Evolutionary conservation across 345 rosid species (phyloP).

Genomic region (Rhodomyrtus tomentosa): DNA sequence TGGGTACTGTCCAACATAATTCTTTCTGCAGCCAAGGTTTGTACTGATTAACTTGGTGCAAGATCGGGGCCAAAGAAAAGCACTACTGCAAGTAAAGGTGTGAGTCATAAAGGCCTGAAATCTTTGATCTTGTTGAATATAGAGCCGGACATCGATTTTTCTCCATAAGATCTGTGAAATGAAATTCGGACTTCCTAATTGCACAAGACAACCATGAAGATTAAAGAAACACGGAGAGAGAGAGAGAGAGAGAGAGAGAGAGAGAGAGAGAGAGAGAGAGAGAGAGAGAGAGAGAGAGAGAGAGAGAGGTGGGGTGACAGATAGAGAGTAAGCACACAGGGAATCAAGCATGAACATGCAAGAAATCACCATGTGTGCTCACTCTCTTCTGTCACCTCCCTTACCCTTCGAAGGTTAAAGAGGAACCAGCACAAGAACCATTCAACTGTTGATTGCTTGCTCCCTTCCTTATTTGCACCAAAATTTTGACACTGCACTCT

Average conservation of each 20-base stretch:
- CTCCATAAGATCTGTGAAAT: neutral
- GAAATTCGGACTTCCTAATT: neutral
- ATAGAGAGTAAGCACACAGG: conserved; percentile 86
- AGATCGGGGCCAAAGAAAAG: neutral
- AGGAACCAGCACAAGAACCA: neutral
- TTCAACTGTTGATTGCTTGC: neutral
- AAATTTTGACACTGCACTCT: neutral
- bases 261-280: neutral
- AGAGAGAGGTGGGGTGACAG: conserved; percentile 47
- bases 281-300: conserved; percentile 2
- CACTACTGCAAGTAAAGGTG: neutral
- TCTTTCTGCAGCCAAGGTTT: neutral
- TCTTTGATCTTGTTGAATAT: neutral
- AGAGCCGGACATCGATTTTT: neutral
- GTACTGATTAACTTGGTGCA: neutral
- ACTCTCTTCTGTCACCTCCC: conserved; percentile 99
- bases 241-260: neutral
- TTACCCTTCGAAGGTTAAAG: neutral
- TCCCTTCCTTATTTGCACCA: neutral
- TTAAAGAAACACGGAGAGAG: neutral
- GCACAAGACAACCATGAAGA: neutral
- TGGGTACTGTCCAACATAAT: neutral
- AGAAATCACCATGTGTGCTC: conserved; percentile 90
- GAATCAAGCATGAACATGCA: conserved; percentile 83
- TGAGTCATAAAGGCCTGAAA: neutral